Evolutionary conservation across 1,139 yeast species (phyloP), one percentile per base, ranked within the genome.

Genomic region (Scheffersomyces illinoinensis): DNA sequence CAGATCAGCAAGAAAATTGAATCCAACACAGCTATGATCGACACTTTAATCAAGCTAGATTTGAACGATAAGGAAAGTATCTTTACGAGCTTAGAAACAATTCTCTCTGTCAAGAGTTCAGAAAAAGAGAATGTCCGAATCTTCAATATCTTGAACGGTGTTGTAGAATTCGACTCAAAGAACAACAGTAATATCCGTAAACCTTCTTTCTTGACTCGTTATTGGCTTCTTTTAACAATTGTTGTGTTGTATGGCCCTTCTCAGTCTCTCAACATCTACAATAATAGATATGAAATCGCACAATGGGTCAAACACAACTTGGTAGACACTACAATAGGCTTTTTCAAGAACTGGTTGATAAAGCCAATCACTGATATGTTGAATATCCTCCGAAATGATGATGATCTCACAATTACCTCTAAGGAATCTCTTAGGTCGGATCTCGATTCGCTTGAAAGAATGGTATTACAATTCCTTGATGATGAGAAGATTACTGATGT

Each of bases 351-450:
- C 71, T 93, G 98, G 98, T 82, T 95, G 3, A 76, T 91, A 43
- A 84, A 84, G 56, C 98, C 99, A 0, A 69, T 91, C n/a, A 77
- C 78, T 54, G 89, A 90, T 65, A 89, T 95, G 68, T 76, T 92
- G 64, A 83, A 85, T 56, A 92, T 97, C 0, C 87, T 95, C 26
- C 83, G 96, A 58, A 96, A 91, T 70, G 98, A 93, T 70, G 88
- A 87, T 47, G 85, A 87, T 60, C 83, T 92, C 47, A 89, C 96
- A 0, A 85, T 95, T 43, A 88, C 92, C 72, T 87, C 96, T 8
- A 89, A 89, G 68, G 90, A 91, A 61, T 89, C 97, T 1, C 78
- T 95, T 20, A 82, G 84, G 56, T 86, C 96, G 0, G 98, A 93
- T 67, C 76, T 92, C 63, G 85, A 86, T 55, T 90, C 97, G 1